Evolutionary conservation across 257 asterid genomes (phyloP), one percentile per base, ranked within the genome.

Genomic region (Cordia subcordata): DNA sequence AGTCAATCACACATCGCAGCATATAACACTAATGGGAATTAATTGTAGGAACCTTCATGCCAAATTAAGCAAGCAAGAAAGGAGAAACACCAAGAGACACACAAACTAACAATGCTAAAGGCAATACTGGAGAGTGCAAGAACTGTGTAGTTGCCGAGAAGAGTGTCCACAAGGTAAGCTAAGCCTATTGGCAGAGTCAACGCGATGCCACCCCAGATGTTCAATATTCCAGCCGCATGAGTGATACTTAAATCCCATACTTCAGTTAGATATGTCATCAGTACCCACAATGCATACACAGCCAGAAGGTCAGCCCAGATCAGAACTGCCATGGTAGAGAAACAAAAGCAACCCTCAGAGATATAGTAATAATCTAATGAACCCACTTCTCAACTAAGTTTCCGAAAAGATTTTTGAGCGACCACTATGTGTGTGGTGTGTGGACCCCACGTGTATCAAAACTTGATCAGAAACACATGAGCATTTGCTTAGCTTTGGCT

Each of bases 171-270:
- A 14, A 65, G 44, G 64, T 58, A 61, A 65, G 74, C 72, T 46
- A 81, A 76, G 52, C 74, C 52, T 35, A 73, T 45, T 0, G 85
- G 92, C 68, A 82, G 38, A 0, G 73, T 39, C 69, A 54, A 37
- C 0, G 73, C 50, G 50, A 81, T 38, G 49, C 90, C 94, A 10
- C 62, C 57, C 79, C 78, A 79, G 14, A 82, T 15, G 15, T 82
- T 85, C 47, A 80, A 19, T 23, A 80, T 78, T 2, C 57, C 84
- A 65, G 96, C 82, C 50, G 94, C 84, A 57, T 67, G 76, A 27
- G 82, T 77, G n/a, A 78, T 62, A 22, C 72, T 77, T 42, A 88
- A 61, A n/a, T 75, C 68, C 96, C 96, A 88, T 0, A 88, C 87
- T 42, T 73, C 53, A 5, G 89, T 85, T 49, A 88, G 61, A 58